Evolutionary conservation across 192 early-diverging fungal genomes (phyloP).

Genomic region (Mycoemilia scoparia): DNA sequence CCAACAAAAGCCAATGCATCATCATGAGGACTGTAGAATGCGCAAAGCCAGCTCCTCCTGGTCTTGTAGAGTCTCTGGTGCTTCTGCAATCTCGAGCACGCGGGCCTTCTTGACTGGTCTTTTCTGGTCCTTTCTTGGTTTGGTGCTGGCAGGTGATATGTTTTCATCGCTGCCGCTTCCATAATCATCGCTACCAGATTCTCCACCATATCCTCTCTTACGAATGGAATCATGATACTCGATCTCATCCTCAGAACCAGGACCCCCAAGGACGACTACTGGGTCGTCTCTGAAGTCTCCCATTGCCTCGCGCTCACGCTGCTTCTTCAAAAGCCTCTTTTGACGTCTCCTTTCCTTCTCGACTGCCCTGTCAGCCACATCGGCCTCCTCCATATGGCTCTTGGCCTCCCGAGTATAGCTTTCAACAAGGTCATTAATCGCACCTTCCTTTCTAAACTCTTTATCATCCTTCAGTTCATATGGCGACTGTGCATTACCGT

Average conservation of each 20-base stretch:
- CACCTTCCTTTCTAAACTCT: slow-evolving; percentile 59
- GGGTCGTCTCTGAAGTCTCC: slow-evolving; percentile 4
- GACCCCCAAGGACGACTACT: slow-evolving; percentile 7
- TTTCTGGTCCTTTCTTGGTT: neutral
- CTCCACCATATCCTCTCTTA: slow-evolving; percentile 9
- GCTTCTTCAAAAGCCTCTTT: slow-evolving; percentile 52
- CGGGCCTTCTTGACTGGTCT: slow-evolving; percentile 5
- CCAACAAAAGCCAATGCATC: no score
- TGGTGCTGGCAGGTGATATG: neutral
- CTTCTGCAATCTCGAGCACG: slow-evolving; percentile 18
- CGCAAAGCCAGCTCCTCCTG: slow-evolving; percentile 28
- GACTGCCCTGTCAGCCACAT: slow-evolving; percentile 56
- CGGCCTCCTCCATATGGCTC: slow-evolving; percentile 51
- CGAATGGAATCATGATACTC: slow-evolving; percentile 4
- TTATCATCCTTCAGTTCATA: slow-evolving; percentile 69
- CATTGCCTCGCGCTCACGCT: slow-evolving; percentile 34
- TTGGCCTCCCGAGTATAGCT: slow-evolving; percentile 51
- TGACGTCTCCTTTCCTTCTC: slow-evolving; percentile 46
- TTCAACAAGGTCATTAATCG: slow-evolving; percentile 39
- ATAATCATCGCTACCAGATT: slow-evolving; percentile 15
- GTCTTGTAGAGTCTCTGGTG: slow-evolving; percentile 22
- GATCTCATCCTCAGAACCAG: slow-evolving; percentile 8
- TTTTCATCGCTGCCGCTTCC: slow-evolving; percentile 3
- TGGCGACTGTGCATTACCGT: slow-evolving; percentile 55
- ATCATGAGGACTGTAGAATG: no score